Conservation (phyloP, 352 stramenopile species). For the Phytophthora podocarpi region DNA sequence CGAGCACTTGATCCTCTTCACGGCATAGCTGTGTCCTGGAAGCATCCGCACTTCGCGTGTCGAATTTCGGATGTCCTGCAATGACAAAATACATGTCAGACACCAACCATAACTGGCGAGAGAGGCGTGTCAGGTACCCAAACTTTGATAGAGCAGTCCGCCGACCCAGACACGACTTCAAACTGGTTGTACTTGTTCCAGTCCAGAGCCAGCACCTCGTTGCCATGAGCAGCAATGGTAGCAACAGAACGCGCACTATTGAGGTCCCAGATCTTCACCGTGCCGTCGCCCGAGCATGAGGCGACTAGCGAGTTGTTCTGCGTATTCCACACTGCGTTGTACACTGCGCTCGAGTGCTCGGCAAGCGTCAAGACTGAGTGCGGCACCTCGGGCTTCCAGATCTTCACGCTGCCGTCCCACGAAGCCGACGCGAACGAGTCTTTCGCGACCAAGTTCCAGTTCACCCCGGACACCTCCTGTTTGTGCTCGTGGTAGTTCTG, state of each 20-base stretch:
- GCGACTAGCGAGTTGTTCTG: constrained; percentile 69
- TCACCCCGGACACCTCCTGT: constrained; percentile 87
- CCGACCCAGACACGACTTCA: constrained; percentile 85
- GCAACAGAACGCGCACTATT: constrained; percentile 52
- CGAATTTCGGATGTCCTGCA: constrained; percentile 82
- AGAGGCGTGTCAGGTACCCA: constrained; percentile 53
- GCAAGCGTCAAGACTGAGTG: constrained; percentile 77
- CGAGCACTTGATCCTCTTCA: constrained; percentile 87
- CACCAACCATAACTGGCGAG: not conserved
- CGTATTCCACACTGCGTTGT: constrained; percentile 89
- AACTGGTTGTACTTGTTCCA: constrained; percentile 95
- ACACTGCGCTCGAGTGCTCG: constrained; percentile 81
- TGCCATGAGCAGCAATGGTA: constrained; percentile 73
- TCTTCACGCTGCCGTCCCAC: constrained; percentile 88
- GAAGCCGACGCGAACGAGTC: constrained; percentile 86
- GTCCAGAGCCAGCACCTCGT: constrained; percentile 88
- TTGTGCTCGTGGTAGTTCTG: constrained; percentile 88
- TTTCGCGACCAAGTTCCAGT: constrained; percentile 92
- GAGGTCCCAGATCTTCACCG: constrained; percentile 85
- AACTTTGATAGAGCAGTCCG: constrained; percentile 84
- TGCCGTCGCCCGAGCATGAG: constrained; percentile 80
- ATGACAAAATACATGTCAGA: not conserved
- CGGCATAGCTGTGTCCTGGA: constrained; percentile 80
- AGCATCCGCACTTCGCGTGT: constrained; percentile 70
- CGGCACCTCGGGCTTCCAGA: constrained; percentile 81